Evolutionary conservation across 257 asterid genomes (phyloP), one percentile per base, ranked within the genome.

Genomic region (Fraxinus pennsylvanica): DNA sequence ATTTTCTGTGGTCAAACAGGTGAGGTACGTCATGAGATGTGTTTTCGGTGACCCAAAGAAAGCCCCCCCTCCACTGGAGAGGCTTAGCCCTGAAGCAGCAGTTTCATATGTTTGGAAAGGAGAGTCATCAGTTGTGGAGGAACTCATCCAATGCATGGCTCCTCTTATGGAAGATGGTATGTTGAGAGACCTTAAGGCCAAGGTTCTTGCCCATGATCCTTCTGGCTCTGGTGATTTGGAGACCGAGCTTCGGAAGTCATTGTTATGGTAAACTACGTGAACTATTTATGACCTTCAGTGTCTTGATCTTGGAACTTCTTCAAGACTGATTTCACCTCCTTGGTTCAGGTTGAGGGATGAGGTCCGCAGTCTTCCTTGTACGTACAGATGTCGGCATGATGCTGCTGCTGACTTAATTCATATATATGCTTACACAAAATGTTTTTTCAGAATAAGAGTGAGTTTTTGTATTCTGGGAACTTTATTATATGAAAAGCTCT

Each of bases 351-450:
- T 93, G 86, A 87, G 99, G 85, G 99, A 96, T 84, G 98, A 92
- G 92, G 88, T 96, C 71, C 96, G 98, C 70, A 88, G 90, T 82
- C 97, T 96, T 86, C 89, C 96, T 33, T 96, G 98, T 86, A 85
- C 92, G 10, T 88, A 90, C 83, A 96, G 92, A 80, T 90, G 95
- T 81, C 92, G 99, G 77, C 92, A 93, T 66, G 99, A 96, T 85
- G 99, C 99, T 67, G 98, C 97, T 81, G 98, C 99, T 84, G 99
- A 96, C 90, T 87, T 96, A 90, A 91, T 96, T 80, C 97, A 96
- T 81, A 71, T 91, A 84, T 91, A 90, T 82, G 99, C 99, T 85
- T 81, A 92, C 87, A 96, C 99, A 47, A 93, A 96, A 84, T 88
- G 80, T 68, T 89, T 91, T 81, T 86, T 93, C 83, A 89, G 87